phyloP scores from a whole-genome alignment of 805 yeast species.

The Nadsonia fulvescens region DNA sequence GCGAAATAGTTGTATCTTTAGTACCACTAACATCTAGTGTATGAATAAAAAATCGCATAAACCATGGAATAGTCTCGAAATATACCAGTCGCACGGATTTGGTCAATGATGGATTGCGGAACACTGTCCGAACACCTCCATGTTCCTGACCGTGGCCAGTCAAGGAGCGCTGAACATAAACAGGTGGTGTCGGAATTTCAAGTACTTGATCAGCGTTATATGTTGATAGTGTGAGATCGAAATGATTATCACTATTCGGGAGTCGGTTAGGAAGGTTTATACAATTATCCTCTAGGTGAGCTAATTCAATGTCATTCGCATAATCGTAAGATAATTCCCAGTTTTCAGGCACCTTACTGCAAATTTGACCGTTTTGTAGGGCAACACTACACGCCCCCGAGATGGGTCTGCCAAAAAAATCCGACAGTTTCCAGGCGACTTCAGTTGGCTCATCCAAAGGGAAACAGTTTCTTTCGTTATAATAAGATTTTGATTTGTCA shows the following conservation, averaged over 20 bases:
- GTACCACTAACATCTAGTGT: slow-evolving; percentile 28
- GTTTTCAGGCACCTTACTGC: slow-evolving; percentile 7
- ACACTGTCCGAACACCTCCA: slow-evolving; percentile 72
- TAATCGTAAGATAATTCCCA: too few relatives aligned
- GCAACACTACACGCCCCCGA: slow-evolving; percentile 48
- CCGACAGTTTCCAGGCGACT: slow-evolving; percentile 34
- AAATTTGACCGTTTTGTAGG: slow-evolving; percentile 19
- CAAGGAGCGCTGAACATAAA: slow-evolving; percentile 63
- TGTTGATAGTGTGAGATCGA: slow-evolving; percentile 26
- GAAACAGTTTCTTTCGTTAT: slow-evolving; percentile 55
- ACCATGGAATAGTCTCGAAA: slow-evolving; percentile 86
- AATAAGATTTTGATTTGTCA: slow-evolving; percentile 37
- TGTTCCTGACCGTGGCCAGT: slow-evolving; percentile 84
- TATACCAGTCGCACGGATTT: slow-evolving; percentile 35
- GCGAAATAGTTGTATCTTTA: slow-evolving; percentile 6
- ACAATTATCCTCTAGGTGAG: too few relatives aligned
- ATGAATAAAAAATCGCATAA: slow-evolving; percentile 64
- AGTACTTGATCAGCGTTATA: slow-evolving; percentile 27
- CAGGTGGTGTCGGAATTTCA: slow-evolving; percentile 33
- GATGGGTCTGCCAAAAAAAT: slow-evolving; percentile 53
- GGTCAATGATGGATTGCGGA: slow-evolving; percentile 42
- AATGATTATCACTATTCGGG: not conserved
- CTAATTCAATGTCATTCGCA: too few relatives aligned
- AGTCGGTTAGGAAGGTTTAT: too few relatives aligned
- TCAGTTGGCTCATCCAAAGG: slow-evolving; percentile 40